phyloP scores from a whole-genome alignment of 208 protist species.

The Wallacemonas sp. region DNA sequence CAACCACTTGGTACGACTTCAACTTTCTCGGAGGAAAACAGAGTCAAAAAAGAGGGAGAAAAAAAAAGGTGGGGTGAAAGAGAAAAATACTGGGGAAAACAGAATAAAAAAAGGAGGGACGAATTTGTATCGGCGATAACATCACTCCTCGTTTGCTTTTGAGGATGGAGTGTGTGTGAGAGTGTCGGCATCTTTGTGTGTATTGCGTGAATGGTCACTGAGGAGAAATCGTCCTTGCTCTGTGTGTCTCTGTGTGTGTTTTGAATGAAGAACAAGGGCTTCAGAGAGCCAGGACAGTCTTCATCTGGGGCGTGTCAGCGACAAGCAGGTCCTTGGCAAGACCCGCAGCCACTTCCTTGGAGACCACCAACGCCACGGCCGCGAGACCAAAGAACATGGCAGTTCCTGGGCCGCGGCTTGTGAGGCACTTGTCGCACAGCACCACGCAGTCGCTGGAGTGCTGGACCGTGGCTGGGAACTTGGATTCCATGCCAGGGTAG shows the following conservation, averaged over 20 bases:
- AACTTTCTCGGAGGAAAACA: not conserved
- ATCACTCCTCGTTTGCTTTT: no score
- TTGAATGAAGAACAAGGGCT: no score
- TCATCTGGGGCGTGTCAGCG: constrained; percentile 34
- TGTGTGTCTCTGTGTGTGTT: not conserved
- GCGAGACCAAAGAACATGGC: constrained; percentile 84
- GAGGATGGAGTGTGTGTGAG: no score
- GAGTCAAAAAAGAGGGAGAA: constrained; percentile 5
- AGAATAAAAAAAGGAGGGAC: no score
- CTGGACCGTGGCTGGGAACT: constrained; percentile 60
- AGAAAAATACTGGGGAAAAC: no score
- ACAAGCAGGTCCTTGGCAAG: constrained; percentile 79
- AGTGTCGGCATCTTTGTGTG: not conserved
- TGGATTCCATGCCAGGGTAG: constrained; percentile 76
- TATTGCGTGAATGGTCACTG: not conserved
- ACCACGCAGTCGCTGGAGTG: constrained; percentile 67
- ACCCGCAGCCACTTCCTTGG: constrained; percentile 55
- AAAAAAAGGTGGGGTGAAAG: not conserved
- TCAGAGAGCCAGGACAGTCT: constrained; percentile 16
- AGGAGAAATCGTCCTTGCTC: not conserved
- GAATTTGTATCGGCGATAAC: no score
- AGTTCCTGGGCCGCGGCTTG: constrained; percentile 83
- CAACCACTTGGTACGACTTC: not conserved
- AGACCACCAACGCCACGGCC: constrained; percentile 62
- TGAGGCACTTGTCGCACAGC: constrained; percentile 80